Percentiles rank a stretch among this genome's conserved stretches.
Conservation (phyloP, 179 eudicot species). For the Patellifolia procumbens region DNA sequence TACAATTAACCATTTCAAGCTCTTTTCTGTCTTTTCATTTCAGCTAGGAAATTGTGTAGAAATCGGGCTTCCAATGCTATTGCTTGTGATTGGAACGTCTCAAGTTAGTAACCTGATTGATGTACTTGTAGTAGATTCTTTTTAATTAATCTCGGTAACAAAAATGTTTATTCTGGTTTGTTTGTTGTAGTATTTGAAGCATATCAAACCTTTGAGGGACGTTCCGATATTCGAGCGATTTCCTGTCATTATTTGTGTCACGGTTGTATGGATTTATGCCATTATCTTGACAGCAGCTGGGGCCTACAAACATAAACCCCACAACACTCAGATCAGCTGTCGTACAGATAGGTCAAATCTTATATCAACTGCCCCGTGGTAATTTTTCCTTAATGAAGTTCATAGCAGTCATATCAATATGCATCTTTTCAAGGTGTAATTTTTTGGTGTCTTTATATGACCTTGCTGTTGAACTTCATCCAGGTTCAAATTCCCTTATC, state of each 20-base stretch:
- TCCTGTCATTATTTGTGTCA: conserved; percentile 66
- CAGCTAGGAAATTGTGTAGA: conserved; percentile 96
- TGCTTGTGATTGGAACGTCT: conserved; percentile 80
- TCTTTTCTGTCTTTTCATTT: conserved; percentile 33
- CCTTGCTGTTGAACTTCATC: background rate
- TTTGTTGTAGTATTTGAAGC: conserved; percentile 79
- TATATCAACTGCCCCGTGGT: conserved; percentile 95
- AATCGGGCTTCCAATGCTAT: conserved; percentile 87
- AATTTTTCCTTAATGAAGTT: conserved; percentile 6
- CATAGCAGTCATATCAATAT: background rate
- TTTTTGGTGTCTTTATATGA: background rate
- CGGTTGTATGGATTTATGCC: conserved; percentile 83
- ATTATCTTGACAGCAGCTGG: conserved; percentile 82
- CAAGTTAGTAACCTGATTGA: conserved; percentile 58
- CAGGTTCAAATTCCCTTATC: conserved; percentile 98
- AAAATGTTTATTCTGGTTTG: conserved; percentile 10
- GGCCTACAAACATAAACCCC: conserved; percentile 69
- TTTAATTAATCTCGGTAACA: conserved; percentile 1
- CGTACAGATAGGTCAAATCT: conserved; percentile 89
- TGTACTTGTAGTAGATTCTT: background rate
- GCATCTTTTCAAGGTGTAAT: background rate
- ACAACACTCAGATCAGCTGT: conserved; percentile 68
- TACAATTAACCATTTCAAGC: background rate
- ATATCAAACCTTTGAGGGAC: conserved; percentile 67
- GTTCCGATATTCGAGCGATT: conserved; percentile 92